Percentiles rank a stretch among this genome's conserved stretches.
phyloP scores from a whole-genome alignment of 2,329 filamentous ascomycete species.

The Myriosclerotinia curreyana region DNA sequence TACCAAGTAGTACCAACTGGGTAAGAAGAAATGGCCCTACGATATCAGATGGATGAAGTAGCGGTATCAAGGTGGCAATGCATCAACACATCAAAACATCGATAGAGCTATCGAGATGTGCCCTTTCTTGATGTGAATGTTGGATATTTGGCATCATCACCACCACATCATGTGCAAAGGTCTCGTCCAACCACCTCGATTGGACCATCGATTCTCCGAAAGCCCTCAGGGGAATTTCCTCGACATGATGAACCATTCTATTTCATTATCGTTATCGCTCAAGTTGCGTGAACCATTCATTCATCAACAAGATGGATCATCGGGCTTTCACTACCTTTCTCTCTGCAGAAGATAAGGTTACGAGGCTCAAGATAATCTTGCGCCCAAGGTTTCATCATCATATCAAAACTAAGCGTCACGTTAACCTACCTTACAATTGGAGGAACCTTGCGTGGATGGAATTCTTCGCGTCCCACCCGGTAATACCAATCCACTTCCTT shows the following conservation, averaged over 20 bases:
- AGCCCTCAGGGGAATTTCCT: background rate
- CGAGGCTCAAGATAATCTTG: background rate
- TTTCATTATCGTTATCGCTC: constrained; percentile 4
- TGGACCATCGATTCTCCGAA: constrained; percentile 3
- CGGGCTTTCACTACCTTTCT: background rate
- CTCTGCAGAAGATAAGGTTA: too few relatives aligned
- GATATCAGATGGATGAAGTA: background rate
- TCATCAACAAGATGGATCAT: background rate
- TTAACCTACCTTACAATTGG: background rate
- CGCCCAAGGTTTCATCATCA: background rate
- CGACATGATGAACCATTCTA: background rate
- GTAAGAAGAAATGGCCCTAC: too few relatives aligned
- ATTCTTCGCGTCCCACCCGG: background rate
- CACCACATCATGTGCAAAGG: too few relatives aligned
- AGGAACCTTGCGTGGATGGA: background rate
- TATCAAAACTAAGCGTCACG: background rate
- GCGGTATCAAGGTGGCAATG: background rate
- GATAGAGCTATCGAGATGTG: background rate
- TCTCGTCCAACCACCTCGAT: background rate
- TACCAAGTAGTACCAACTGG: background rate
- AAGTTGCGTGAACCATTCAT: background rate
- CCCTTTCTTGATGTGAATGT: background rate
- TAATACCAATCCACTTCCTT: background rate
- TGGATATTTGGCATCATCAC: background rate
- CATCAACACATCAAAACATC: background rate